Conservation (phyloP, 2,329 filamentous ascomycete species). For the Ilyonectria robusta region DNA sequence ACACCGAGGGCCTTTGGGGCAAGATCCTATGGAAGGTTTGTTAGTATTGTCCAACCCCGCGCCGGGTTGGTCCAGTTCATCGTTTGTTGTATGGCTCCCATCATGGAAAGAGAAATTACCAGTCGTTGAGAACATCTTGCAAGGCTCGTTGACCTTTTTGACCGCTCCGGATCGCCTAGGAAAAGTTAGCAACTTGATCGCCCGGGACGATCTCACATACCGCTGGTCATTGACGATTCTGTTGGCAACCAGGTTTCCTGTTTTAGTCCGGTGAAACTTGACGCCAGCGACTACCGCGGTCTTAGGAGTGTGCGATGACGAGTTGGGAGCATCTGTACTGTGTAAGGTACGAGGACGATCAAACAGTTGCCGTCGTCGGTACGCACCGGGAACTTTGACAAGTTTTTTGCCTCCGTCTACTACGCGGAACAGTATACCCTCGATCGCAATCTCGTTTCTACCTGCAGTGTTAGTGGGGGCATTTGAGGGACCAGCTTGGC, state of each 20-base stretch:
- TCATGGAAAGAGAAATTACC: slow-evolving; percentile 70
- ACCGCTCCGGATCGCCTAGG: slow-evolving; percentile 65
- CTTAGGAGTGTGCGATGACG: slow-evolving; percentile 80
- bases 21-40: slow-evolving; percentile 76
- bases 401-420: slow-evolving; percentile 87
- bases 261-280: slow-evolving; percentile 87
- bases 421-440: slow-evolving; percentile 82
- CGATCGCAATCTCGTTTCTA: slow-evolving; percentile 75
- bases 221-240: slow-evolving; percentile 82
- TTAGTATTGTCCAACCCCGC: slow-evolving; percentile 63
- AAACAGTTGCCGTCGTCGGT: neutral
- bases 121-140: slow-evolving; percentile 79
- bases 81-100: slow-evolving; percentile 40
- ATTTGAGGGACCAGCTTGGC: slow-evolving; percentile 41
- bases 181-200: slow-evolving; percentile 55
- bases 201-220: slow-evolving; percentile 65
- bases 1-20: slow-evolving; percentile 84
- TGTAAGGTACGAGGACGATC: slow-evolving; percentile 46
- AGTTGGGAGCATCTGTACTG: slow-evolving; percentile 68
- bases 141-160: slow-evolving; percentile 80
- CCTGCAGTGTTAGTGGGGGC: slow-evolving; percentile 48
- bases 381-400: slow-evolving; percentile 77
- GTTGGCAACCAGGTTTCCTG: slow-evolving; percentile 86
- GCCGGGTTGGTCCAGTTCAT: slow-evolving; percentile 49
- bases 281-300: slow-evolving; percentile 81